Base-by-base conservation (phyloP, 2,329 filamentous ascomycete species). In the Colletotrichum karsti region DNA sequence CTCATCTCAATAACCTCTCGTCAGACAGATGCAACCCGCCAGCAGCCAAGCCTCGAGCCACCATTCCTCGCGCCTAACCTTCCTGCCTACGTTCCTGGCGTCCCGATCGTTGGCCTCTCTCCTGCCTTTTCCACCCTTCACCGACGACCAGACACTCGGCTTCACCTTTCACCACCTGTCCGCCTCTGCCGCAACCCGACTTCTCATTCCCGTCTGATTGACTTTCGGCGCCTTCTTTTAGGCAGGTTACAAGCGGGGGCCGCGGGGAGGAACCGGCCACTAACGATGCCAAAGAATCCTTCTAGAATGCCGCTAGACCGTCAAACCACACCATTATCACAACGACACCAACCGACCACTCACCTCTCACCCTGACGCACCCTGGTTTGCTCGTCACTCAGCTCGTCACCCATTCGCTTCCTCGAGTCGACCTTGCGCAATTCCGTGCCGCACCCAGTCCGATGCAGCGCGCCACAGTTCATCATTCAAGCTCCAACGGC, bases 281-380 rank as follows among this genome's bases (percentile, higher is more conserved):
- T 65, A 54, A 33, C 30, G 12, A 39, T 30, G 22, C 53, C 30
- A 13, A 50, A 39, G 65, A 67, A 64, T 58, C 60, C 54, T 67
- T 67, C 65, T 67, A 67, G 65, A 67, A 67, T 64, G 54, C 64
- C 30, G 37, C 58, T 35, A 51, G 35, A 10, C 59, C n/a, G 35
- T 35, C 44, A 48, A 53, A 53, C 35, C 60, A 58, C 37, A 63
- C 59, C 58, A 44, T 67, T 41, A 46, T 67, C 50, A 46, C 46
- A 41, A 20, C 58, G 53, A 41, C 58, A 39, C 39, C 35, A 42
- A 63, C 55, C 44, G 55, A 35, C 63, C 51, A 26, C 30, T 59
- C 26, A 50, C 20, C 26, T 41, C 37, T 42, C n/a, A 42, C 42
- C 50, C 42, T 41, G 22, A 48, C 28, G 58, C 33, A n/a, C n/a